Base-by-base conservation (phyloP, 805 yeast genomes). In the Metschnikowia colocasiae region DNA sequence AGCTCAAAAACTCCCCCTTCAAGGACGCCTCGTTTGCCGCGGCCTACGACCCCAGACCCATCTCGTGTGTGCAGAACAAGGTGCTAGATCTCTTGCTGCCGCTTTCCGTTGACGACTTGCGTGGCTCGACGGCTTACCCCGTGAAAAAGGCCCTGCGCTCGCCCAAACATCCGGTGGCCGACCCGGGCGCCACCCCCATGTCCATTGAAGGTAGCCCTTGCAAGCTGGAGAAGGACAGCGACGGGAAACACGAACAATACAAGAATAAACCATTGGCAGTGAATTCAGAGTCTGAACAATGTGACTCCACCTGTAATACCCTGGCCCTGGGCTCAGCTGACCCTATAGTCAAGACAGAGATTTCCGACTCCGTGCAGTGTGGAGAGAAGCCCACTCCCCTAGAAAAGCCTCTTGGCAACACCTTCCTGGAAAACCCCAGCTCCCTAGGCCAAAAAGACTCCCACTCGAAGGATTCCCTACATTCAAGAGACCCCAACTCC, bases 41-140 rank as follows among this genome's bases (percentile, higher is more conserved):
- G 6, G 30, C n/a, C 30, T 10, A 10, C 30, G n/a, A 27, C 9
- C 5, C 30, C 30, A 34, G 23, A 18, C 8, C 36, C 38, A 22
- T 1, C 20, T 26, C 42, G 13, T 31, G 26, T 32, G 43, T 40
- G 43, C 35, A 40, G 43, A 49, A 48, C 44, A 62, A 63, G 37
- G 65, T 64, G 27, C 57, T 69, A 37, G 74, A 69, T 46, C 58
- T 72, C 39, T 59, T 72, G 45, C 69, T 73, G 52, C 77, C 77
- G 9, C 59, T 72, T 18, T 61, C 68, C 8, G 60, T 68, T 22
- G 73, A 69, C 43, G 75, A 69, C 52, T 50, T 65, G 47, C 63
- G 67, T 38, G 64, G 60, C 34, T 39, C 51, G 29, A 37, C 52
- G 31, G 48, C 49, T 4, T 48, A 51, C 13, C 39, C 51, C 10